Conservation (phyloP, 805 yeast genomes). For the Yarrowia sp. region DNA sequence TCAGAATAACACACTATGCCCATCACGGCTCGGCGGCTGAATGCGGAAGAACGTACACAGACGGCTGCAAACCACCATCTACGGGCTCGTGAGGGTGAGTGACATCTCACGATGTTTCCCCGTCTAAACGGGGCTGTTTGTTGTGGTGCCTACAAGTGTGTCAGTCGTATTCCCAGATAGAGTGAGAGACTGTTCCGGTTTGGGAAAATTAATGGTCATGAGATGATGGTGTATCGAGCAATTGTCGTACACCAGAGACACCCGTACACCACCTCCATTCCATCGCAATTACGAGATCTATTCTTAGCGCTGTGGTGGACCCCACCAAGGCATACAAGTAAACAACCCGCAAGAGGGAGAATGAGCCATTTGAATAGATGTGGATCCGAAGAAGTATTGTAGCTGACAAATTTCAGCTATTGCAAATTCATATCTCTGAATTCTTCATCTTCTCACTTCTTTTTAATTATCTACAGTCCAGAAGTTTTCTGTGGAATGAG, state of each 20-base stretch:
- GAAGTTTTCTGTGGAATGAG: not conserved
- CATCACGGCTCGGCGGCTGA: not conserved
- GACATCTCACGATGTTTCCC: not conserved
- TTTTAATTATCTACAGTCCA: not conserved
- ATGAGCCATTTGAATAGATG: too few relatives aligned
- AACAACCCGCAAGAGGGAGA: not conserved
- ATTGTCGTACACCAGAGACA: not conserved
- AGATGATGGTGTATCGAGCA: not conserved
- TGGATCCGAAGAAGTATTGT: too few relatives aligned
- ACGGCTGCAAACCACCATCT: conserved; percentile 8
- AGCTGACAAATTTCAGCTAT: too few relatives aligned
- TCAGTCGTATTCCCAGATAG: not conserved
- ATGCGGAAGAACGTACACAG: conserved; percentile 3
- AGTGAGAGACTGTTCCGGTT: too few relatives aligned
- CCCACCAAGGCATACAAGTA: not conserved
- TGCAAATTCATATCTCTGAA: too few relatives aligned
- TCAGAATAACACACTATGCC: not conserved
- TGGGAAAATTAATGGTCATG: not conserved
- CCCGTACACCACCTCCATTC: too few relatives aligned
- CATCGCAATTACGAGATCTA: too few relatives aligned
- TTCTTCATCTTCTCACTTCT: too few relatives aligned
- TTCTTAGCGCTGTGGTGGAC: conserved; percentile 4
- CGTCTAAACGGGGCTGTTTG: not conserved
- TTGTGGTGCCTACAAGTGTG: conserved; percentile 3
- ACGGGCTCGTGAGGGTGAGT: not conserved